Evolutionary conservation across 164 flowering plant genomes (phyloP), one percentile per base, ranked within the genome.

Genomic region (Cinnamomum chago): DNA sequence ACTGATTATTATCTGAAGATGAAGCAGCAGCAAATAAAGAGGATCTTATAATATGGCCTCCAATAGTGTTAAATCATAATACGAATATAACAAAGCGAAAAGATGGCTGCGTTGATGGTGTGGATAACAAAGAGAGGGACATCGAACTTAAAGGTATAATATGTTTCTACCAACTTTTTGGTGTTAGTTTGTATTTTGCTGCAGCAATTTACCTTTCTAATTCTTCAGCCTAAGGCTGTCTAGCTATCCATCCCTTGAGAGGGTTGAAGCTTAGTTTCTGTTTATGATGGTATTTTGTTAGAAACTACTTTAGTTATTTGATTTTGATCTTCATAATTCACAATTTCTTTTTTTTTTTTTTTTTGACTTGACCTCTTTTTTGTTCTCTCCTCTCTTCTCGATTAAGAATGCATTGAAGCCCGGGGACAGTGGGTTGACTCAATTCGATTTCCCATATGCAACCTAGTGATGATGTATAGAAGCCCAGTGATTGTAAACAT

Each of bases 31-130:
- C 89, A 71, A 87, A 87, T 73, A 88, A 76, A 84, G 93, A 91
- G 67, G 97, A 95, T 86, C 84, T 92, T 70, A 87, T 95, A 62
- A 78, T 95, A 81, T 95, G 99, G 99, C 99, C 99, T 6, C 99
- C 98, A 72, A 3, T 82, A 65, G 98, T 95, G 73, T 86, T 95
- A 65, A 83, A 93, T 78, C 97, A 91, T 80, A 95, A 95, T 73
- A 92, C 97, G 69, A 72, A 76, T 70, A 84, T 92, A 28, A 97
- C 97, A 66, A 91, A 85, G 86, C 81, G 87, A 84, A 90, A 82
- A 84, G 97, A 92, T 64, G 99, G 97, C 58, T 94, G 91, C 74
- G 80, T 88, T 87, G 99, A 96, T 81, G 97, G 99, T 75, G 80
- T 91, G 83, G 99, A 97, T 78, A 96, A 89, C 90, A 89, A 84